Percentiles rank a stretch among this genome's conserved stretches.
These are phyloP conservation scores for Lipomyces chichibuensis DNA, from an alignment of 805 yeast species.

Conservation along the genomic window DNA sequence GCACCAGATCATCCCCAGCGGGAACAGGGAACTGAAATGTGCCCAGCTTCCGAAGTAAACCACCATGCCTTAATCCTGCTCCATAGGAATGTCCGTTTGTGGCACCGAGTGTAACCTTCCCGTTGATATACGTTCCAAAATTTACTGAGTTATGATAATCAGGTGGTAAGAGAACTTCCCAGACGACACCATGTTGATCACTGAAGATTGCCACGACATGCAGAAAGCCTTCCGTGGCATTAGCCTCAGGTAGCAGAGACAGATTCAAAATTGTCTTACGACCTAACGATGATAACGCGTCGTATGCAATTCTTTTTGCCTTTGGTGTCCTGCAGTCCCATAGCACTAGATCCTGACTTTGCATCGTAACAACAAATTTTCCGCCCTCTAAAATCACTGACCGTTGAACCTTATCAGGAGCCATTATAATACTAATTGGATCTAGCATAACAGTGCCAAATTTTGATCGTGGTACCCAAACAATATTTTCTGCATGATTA, in stretches of 20 bases:
- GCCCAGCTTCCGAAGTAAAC: conserved; percentile 26
- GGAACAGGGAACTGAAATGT: conserved; percentile 36
- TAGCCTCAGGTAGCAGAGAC: conserved; percentile 47
- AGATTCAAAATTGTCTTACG: conserved; percentile 34
- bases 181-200: conserved; percentile 34
- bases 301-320: conserved; percentile 16
- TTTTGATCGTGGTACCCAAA: conserved; percentile 53
- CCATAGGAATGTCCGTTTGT: conserved; percentile 5
- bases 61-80: neutral
- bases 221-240: conserved; percentile 1
- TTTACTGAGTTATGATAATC: neutral
- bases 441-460: conserved; percentile 32
- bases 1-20: conserved; percentile 46
- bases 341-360: conserved; percentile 51
- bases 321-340: conserved; percentile 58
- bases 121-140: conserved; percentile 4
- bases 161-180: conserved; percentile 33
- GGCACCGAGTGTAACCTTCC: neutral
- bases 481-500: conserved; percentile 62
- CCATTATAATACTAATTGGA: conserved; percentile 46
- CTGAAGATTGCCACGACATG: conserved; percentile 36
- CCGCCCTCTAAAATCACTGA: conserved; percentile 58
- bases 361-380: conserved; percentile 50
- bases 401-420: conserved; percentile 53
- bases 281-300: conserved; percentile 4